Conservation (phyloP, 805 yeast species). For the Yamadazyma akitaensis region DNA sequence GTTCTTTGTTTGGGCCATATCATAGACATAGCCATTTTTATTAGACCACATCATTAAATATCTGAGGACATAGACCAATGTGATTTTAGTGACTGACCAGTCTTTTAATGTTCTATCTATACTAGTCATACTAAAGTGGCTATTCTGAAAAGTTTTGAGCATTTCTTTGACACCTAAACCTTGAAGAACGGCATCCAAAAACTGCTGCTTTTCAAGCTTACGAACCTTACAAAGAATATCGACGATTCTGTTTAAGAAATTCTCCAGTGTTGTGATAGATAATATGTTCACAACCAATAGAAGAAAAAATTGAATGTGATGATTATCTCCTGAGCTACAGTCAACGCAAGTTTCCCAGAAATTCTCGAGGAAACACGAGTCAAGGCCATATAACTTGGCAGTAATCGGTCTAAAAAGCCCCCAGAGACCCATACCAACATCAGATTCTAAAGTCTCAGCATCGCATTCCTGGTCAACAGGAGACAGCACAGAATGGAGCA, state of each 20-base stretch:
- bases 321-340: neutral
- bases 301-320: neutral
- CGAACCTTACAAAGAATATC: neutral
- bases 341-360: neutral
- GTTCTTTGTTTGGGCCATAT: neutral
- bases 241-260: neutral
- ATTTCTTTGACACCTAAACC: neutral
- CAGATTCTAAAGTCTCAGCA: neutral
- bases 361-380: neutral
- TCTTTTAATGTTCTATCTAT: neutral
- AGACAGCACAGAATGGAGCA: neutral
- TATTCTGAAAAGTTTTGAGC: neutral
- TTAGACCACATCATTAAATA: neutral
- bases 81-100: neutral
- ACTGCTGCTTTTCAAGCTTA: neutral
- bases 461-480: conserved; percentile 2
- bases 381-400: neutral
- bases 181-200: neutral
- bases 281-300: neutral
- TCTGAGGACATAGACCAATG: neutral
- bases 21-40: too few relatives aligned
- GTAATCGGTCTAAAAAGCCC: neutral
- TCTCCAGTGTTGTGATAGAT: neutral
- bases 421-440: neutral
- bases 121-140: neutral